Evolutionary conservation across 371 early-diverging fungal species (phyloP), one percentile per base, ranked within the genome.

Genomic region (Chytridium lagenaria): DNA sequence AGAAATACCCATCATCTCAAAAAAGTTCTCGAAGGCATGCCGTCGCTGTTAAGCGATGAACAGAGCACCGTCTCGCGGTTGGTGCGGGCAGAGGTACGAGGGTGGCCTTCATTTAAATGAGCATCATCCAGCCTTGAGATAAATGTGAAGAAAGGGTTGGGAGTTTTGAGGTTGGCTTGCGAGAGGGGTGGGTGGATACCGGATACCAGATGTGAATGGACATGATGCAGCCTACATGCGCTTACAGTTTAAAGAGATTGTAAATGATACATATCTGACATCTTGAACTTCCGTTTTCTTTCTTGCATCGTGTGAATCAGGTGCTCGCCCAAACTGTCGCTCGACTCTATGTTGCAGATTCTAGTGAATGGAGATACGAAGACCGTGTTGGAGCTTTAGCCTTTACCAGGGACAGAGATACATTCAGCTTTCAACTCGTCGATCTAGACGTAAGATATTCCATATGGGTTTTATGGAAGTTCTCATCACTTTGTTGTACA

Each of bases 251-350:
- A n/a, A n/a, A n/a, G n/a, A n/a, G n/a, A 44, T 19, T 44, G 44
- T 52, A 23, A 26, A 52, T 7, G 26, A 52, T 10, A 26, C 5
- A 52, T 5, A 52, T 23, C 16, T 12, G 12, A 52, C 7, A 12
- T 44, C 19, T 19, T 22, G 55, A 12, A 5, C 16, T 10, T 15
- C 5, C 26, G 55, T 23, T 26, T 5, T 22, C 26, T 5, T 52
- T 52, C 5, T 52, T 52, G 55, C 26, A 26, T 52, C 26, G 12
- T 52, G 26, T 52, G 12, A 26, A 7, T 61, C 91, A 93, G 90
- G 91, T 95, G 72, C 80, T 93, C 55, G 89, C 91, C 0, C 90
- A 92, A 19, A 93, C 93, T 1, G 92, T 92, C 12, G 94, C 92
- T 64, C 88, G 93, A 23, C 81, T 96, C 40, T 93, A 92, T 86